A percentile compares a stretch with the other conserved stretches of the same genome.
Evolutionary conservation across 495 filamentous ascomycete genomes (phyloP).

Genomic region (Neurospora tetraspora): DNA sequence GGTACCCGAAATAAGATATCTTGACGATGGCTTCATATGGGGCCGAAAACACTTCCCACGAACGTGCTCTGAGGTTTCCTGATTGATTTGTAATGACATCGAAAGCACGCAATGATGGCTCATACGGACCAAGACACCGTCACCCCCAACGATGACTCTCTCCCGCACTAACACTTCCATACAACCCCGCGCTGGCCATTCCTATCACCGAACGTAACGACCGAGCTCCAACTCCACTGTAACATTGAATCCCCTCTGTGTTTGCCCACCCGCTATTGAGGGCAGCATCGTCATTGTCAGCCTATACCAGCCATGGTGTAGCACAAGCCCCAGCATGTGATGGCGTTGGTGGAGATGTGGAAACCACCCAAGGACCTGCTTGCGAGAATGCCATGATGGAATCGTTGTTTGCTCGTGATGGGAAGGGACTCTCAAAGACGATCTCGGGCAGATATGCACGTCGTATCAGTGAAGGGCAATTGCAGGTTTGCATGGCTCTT

Average conservation of each 20-base stretch:
- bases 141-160: background rate
- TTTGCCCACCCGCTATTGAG: background rate
- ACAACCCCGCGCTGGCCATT: background rate
- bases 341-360: background rate
- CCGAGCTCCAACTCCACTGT: background rate
- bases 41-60: background rate
- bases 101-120: background rate
- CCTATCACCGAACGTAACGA: background rate
- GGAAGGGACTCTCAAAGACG: background rate
- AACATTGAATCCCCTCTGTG: background rate
- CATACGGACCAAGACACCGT: background rate
- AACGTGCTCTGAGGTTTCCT: no score
- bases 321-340: background rate
- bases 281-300: background rate
- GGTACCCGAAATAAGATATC: background rate
- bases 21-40: background rate
- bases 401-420: background rate
- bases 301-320: background rate
- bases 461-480: background rate
- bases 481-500: background rate
- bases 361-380: background rate
- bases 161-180: background rate
- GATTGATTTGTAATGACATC: background rate
- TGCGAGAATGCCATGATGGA: background rate
- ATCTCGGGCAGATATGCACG: background rate